These are phyloP conservation scores for Plectranthus barbatus DNA, from an alignment of 257 asterid genomes.

Conservation along the genomic window DNA sequence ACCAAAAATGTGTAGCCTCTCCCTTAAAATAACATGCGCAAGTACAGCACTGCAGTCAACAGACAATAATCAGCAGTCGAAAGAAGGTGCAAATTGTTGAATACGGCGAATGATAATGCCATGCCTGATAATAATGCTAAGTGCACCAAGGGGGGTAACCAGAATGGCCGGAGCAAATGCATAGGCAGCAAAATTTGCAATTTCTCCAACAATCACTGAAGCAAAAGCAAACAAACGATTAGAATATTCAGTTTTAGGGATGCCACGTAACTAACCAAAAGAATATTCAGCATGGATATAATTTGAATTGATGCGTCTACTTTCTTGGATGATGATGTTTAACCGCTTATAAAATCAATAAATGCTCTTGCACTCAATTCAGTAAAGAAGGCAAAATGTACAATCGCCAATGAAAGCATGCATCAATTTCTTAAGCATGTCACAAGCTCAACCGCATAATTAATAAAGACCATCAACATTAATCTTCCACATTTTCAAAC, in stretches of 20 bases:
- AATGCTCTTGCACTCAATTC: background rate
- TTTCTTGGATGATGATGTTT: background rate
- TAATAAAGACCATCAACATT: too few species aligned
- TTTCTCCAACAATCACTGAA: conserved; percentile 95
- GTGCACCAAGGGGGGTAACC: conserved; percentile 99
- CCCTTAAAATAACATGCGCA: conserved; percentile 80
- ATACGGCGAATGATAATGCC: conserved; percentile 13
- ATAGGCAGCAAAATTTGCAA: conserved; percentile 97
- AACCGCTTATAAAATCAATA: background rate
- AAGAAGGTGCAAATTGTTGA: conserved; percentile 13
- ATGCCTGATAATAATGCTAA: conserved; percentile 97
- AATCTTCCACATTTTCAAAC: background rate
- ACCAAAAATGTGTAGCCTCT: conserved; percentile 80
- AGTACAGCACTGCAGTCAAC: conserved; percentile 76
- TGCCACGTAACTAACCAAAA: conserved; percentile 1
- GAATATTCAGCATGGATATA: background rate
- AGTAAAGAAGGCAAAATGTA: background rate
- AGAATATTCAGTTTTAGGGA: conserved; percentile 10
- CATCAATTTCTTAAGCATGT: background rate
- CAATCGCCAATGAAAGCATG: background rate
- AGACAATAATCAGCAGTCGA: conserved; percentile 26
- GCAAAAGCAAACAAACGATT: conserved; percentile 15
- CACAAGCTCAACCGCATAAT: too few species aligned
- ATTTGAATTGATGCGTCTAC: background rate
- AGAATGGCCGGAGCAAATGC: conserved; percentile 99